Percentiles rank a stretch among this genome's conserved stretches.
Evolutionary conservation across 2,329 filamentous ascomycete species (phyloP).

Genomic region (Davidsoniella eucalypti): DNA sequence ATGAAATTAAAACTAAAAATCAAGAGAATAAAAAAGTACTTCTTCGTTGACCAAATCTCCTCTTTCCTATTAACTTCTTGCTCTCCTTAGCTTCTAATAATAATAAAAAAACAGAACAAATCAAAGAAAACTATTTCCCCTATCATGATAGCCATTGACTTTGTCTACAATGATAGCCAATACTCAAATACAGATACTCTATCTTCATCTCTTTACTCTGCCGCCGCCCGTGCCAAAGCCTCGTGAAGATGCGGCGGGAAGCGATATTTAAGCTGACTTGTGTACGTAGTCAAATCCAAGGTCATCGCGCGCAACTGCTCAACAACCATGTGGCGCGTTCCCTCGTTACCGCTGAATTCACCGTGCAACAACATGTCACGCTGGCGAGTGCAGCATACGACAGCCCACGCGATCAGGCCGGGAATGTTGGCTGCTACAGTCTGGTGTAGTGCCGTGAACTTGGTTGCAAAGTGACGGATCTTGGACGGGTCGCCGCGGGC

Average conservation of each 20-base stretch:
- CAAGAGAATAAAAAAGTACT: too few relatives aligned
- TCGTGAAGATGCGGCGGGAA: constrained; percentile 79
- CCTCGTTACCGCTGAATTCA: constrained; percentile 58
- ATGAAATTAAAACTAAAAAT: too few relatives aligned
- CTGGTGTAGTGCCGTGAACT: constrained; percentile 62
- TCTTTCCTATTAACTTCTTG: too few relatives aligned
- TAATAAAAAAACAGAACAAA: too few relatives aligned
- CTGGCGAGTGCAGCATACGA: constrained; percentile 69
- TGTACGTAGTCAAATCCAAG: constrained; percentile 84
- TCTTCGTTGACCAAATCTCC: too few relatives aligned
- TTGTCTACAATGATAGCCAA: not conserved
- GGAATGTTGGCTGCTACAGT: constrained; percentile 80
- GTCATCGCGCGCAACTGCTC: constrained; percentile 63
- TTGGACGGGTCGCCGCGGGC: constrained; percentile 57
- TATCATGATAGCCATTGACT: too few relatives aligned
- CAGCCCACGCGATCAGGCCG: constrained; percentile 84
- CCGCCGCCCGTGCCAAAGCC: constrained; percentile 65
- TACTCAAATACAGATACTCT: not conserved
- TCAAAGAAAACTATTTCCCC: too few relatives aligned
- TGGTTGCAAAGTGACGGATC: constrained; percentile 66
- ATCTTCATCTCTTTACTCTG: constrained; percentile 30
- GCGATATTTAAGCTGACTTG: constrained; percentile 73
- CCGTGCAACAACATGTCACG: constrained; percentile 52
- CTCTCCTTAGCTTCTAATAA: too few relatives aligned
- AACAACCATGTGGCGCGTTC: constrained; percentile 45